phyloP scores from a whole-genome alignment of 495 filamentous ascomycete species.

The Bombardia bombarda region DNA sequence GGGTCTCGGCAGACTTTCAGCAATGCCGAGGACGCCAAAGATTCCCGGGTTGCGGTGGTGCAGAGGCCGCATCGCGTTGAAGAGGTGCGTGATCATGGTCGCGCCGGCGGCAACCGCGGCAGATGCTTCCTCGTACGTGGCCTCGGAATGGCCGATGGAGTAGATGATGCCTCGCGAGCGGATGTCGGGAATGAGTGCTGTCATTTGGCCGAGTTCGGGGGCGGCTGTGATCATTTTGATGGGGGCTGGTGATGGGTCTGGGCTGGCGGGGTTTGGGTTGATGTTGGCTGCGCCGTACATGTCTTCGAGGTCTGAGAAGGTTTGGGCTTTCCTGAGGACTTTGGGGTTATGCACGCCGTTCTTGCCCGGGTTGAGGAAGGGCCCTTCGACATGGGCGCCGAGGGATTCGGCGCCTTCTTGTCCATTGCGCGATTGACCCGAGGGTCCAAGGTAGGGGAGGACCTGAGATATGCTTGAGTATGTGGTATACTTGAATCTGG shows the following conservation, averaged over 20 bases:
- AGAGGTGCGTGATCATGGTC: constrained; percentile 81
- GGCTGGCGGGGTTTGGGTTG: constrained; percentile 12
- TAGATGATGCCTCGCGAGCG: constrained; percentile 53
- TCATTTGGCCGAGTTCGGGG: constrained; percentile 64
- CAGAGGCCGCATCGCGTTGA: constrained; percentile 83
- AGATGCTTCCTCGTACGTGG: constrained; percentile 66
- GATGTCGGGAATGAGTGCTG: constrained; percentile 52
- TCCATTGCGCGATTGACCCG: constrained; percentile 40
- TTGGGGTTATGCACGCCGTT: constrained; percentile 66
- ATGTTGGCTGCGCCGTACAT: constrained; percentile 66
- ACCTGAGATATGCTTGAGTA: constrained; percentile 30
- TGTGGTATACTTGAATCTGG: not conserved
- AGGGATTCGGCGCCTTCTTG: constrained; percentile 69
- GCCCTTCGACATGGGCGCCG: constrained; percentile 78
- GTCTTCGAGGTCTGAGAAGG: constrained; percentile 49
- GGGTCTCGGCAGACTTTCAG: constrained; percentile 39
- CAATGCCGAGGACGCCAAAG: constrained; percentile 60
- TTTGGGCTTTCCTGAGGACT: constrained; percentile 49
- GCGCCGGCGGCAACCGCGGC: constrained; percentile 60
- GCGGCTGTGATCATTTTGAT: constrained; percentile 77
- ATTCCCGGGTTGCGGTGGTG: constrained; percentile 81
- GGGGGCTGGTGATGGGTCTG: constrained; percentile 19
- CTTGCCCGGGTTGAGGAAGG: constrained; percentile 64
- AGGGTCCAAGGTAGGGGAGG: constrained; percentile 65
- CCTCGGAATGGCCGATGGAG: constrained; percentile 76